Conservation (phyloP, 1,284 basidiomycete genomes). For the Hymenochaete sp. region DNA sequence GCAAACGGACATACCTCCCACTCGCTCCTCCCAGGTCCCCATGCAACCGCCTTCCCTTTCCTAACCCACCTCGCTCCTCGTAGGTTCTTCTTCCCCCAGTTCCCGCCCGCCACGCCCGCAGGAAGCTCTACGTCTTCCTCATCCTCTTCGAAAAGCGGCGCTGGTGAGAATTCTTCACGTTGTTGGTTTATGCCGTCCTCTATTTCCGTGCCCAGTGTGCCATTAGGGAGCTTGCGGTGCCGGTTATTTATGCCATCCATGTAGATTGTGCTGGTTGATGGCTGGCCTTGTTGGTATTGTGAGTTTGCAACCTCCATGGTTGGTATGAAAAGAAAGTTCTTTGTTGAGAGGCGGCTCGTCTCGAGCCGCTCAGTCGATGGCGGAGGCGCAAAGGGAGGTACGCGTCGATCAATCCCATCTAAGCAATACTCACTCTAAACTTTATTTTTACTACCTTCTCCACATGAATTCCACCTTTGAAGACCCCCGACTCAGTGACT, state of each 20-base stretch:
- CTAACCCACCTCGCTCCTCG: slow-evolving; percentile 68
- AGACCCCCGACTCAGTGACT: too few species aligned
- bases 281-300: slow-evolving; percentile 23
- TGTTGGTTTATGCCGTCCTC: slow-evolving; percentile 22
- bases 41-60: slow-evolving; percentile 64
- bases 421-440: too few species aligned
- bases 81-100: slow-evolving; percentile 69
- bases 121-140: slow-evolving; percentile 43
- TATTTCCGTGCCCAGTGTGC: background rate
- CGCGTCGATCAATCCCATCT: too few species aligned
- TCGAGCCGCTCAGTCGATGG: too few species aligned
- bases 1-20: slow-evolving; percentile 56
- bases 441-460: too few species aligned
- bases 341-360: too few species aligned
- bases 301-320: too few species aligned
- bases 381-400: too few species aligned
- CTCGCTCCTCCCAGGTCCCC: slow-evolving; percentile 72
- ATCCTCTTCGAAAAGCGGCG: slow-evolving; percentile 46
- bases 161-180: slow-evolving; percentile 68
- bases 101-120: slow-evolving; percentile 45
- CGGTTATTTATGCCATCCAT: slow-evolving; percentile 12
- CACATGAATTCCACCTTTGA: too few species aligned
- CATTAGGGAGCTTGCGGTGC: slow-evolving; percentile 1
- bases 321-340: too few species aligned
- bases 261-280: slow-evolving; percentile 23